phyloP scores from a whole-genome alignment of 495 filamentous ascomycete genomes.

The Tuber umbilicatum region DNA sequence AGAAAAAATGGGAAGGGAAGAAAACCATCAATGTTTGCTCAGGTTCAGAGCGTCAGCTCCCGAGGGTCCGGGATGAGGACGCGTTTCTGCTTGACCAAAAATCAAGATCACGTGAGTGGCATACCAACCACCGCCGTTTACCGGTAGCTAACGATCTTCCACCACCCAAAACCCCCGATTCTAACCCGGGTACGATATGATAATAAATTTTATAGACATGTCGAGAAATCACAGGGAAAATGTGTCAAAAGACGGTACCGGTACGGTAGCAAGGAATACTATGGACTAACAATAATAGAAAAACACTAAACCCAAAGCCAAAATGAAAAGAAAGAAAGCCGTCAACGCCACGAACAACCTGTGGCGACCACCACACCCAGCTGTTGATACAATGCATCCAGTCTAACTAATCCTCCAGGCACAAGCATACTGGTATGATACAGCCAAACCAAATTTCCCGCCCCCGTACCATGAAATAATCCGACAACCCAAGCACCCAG shows the following conservation, averaged over 20 bases:
- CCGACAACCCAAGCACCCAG: neutral
- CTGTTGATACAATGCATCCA: neutral
- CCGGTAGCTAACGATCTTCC: neutral
- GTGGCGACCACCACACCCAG: neutral
- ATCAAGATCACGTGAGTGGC: slow-evolving; percentile 13
- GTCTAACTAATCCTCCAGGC: neutral
- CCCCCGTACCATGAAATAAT: neutral
- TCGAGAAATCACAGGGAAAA: neutral
- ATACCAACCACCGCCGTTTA: neutral
- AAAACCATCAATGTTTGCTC: neutral
- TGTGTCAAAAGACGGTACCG: neutral
- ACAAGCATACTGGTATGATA: no score
- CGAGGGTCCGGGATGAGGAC: neutral
- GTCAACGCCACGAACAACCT: neutral
- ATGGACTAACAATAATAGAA: neutral
- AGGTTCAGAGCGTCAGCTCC: neutral
- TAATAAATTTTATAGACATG: neutral
- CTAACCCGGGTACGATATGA: no score
- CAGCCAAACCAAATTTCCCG: slow-evolving; percentile 4
- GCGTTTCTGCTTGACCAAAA: slow-evolving; percentile 13
- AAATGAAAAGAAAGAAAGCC: neutral
- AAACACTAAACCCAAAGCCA: neutral
- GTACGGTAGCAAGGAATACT: neutral
- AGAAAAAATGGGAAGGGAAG: neutral
- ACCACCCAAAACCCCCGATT: neutral